These are phyloP conservation scores for Ensete ventricosum DNA, from an alignment of 176 grass and related monocot species.

Conservation along the genomic window DNA sequence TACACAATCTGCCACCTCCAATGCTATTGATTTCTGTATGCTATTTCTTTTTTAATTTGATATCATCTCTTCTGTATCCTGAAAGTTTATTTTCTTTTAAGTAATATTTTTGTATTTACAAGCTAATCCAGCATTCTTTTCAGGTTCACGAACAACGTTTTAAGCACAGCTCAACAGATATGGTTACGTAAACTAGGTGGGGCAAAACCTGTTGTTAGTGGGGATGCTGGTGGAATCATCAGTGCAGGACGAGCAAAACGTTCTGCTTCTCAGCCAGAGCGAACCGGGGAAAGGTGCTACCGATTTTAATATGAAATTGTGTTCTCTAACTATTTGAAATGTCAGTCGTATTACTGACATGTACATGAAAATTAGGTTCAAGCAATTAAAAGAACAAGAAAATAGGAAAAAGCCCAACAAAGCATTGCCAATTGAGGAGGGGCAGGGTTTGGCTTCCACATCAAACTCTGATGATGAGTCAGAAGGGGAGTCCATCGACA, in stretches of 20 bases:
- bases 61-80: too few species aligned
- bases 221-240: conserved; percentile 80
- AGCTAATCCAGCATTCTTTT: neutral
- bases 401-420: conserved; percentile 49
- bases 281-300: conserved; percentile 52
- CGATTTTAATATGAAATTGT: conserved; percentile 16
- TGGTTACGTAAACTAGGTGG: conserved; percentile 97
- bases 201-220: conserved; percentile 63
- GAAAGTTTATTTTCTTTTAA: neutral
- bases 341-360: neutral
- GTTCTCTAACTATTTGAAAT: neutral
- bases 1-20: too few species aligned
- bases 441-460: conserved; percentile 28
- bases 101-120: too few species aligned
- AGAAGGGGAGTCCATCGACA: conserved; percentile 34
- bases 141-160: conserved; percentile 97
- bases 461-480: conserved; percentile 30
- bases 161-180: conserved; percentile 85
- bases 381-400: conserved; percentile 76
- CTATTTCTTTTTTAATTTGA: too few species aligned
- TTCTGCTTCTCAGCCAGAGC: conserved; percentile 35
- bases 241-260: conserved; percentile 83
- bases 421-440: conserved; percentile 36
- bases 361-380: conserved; percentile 40
- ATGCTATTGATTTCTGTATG: too few species aligned